phyloP scores from a whole-genome alignment of 305 asterid genomes.

The Fraxinus sp. region DNA sequence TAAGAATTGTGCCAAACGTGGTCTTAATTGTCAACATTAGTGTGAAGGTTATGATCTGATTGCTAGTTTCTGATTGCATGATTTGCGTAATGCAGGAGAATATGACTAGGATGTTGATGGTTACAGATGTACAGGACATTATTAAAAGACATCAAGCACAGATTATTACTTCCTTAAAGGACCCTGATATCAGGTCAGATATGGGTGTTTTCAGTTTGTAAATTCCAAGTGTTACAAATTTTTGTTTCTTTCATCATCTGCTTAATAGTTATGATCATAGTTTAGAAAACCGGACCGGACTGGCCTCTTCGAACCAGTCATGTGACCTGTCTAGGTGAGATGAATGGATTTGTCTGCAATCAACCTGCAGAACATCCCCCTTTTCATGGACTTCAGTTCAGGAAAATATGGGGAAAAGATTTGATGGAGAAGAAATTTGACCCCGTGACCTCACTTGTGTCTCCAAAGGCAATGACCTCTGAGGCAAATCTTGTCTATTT shows the following conservation, averaged over 20 bases:
- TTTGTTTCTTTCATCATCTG: neutral
- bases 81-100: constrained; percentile 75
- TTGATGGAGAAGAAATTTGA: constrained; percentile 5
- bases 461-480: neutral
- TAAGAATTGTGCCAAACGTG: neutral
- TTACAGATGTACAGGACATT: constrained; percentile 94
- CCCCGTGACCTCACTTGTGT: neutral
- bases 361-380: neutral
- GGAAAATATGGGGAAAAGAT: neutral
- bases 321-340: neutral
- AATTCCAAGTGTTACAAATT: neutral
- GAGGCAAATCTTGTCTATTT: neutral
- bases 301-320: neutral
- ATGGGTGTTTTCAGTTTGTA: constrained; percentile 24
- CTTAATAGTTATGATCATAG: neutral
- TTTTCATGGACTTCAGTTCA: neutral
- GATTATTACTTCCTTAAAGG: constrained; percentile 95
- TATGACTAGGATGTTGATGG: constrained; percentile 99
- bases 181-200: constrained; percentile 98
- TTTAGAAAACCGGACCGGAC: neutral
- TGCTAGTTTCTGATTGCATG: constrained; percentile 35
- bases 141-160: constrained; percentile 99
- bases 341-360: neutral
- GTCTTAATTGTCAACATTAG: neutral
- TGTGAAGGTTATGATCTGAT: constrained; percentile 5